These are phyloP conservation scores for Xylaria sp. DNA, from an alignment of 2,329 filamentous ascomycete genomes.

Conservation along the genomic window DNA sequence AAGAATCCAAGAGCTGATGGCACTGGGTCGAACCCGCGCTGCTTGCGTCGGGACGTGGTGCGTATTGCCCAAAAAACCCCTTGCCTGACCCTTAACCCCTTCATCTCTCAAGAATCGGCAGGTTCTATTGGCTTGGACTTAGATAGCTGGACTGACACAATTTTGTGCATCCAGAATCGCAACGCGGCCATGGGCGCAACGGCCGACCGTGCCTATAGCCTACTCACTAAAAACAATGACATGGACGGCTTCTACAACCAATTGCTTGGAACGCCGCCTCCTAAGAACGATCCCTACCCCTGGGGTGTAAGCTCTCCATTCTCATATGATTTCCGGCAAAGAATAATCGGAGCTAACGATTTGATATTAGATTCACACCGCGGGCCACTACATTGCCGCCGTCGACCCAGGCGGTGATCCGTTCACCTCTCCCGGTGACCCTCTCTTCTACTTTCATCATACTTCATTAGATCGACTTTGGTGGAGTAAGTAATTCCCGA, in stretches of 20 bases:
- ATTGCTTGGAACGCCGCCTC: conserved; percentile 52
- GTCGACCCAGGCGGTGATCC: conserved; percentile 53
- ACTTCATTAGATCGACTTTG: conserved; percentile 52
- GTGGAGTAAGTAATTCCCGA: conserved; percentile 49
- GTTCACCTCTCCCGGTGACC: conserved; percentile 52
- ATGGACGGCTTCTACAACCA: conserved; percentile 55
- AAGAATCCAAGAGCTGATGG: conserved; percentile 51
- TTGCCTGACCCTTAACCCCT: background rate
- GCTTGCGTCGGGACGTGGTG: conserved; percentile 54
- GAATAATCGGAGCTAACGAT: conserved; percentile 27
- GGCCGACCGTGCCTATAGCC: conserved; percentile 48
- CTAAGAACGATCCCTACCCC: conserved; percentile 50
- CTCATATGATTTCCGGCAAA: background rate
- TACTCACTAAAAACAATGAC: conserved; percentile 51
- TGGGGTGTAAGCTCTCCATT: conserved; percentile 50
- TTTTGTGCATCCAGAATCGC: conserved; percentile 33
- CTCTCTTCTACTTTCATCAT: conserved; percentile 55
- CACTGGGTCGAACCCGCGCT: conserved; percentile 54
- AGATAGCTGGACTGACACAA: background rate
- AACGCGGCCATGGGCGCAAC: conserved; percentile 52
- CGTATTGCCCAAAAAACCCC: background rate
- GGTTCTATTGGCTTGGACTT: background rate
- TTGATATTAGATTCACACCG: conserved; percentile 48
- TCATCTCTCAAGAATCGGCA: background rate
- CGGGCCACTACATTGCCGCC: conserved; percentile 52